Evolutionary conservation across 257 asterid species (phyloP).

Genomic region (Orobanche coerulescens): DNA sequence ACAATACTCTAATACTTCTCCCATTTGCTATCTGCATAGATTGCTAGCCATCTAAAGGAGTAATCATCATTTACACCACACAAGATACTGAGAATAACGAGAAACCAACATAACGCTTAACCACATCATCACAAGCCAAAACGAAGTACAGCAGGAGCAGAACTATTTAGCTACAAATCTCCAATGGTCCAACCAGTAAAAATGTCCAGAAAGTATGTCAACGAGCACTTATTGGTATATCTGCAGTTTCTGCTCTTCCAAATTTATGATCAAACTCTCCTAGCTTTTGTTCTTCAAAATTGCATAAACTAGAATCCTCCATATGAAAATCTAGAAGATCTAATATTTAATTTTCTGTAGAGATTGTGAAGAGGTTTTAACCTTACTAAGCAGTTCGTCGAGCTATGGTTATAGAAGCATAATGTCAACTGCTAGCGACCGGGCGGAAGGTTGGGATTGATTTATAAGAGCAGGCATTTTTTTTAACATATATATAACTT

Average conservation of each 20-base stretch:
- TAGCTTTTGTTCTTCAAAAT: not conserved
- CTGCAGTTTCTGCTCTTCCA: slow-evolving; percentile 3
- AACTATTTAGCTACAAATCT: not conserved
- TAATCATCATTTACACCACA: slow-evolving; percentile 8
- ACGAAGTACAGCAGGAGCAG: not conserved
- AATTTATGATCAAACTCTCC: not conserved
- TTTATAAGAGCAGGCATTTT: no score
- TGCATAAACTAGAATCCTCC: not conserved
- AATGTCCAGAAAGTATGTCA: not conserved
- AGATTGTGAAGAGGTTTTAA: no score
- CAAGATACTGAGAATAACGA: not conserved
- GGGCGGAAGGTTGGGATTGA: no score
- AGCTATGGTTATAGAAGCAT: no score
- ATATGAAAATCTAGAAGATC: not conserved
- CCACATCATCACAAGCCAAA: not conserved
- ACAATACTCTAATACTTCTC: not conserved
- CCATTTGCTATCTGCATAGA: not conserved
- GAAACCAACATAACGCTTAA: slow-evolving; percentile 4
- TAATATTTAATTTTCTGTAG: not conserved
- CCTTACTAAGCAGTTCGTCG: no score
- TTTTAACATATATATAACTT: no score
- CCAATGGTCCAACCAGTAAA: not conserved
- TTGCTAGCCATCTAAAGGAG: slow-evolving; percentile 1
- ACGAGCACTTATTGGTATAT: not conserved
- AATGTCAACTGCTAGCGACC: no score